A percentile compares a stretch with the other conserved stretches of the same genome.
phyloP scores from a whole-genome alignment of 2,329 filamentous ascomycete genomes.

The Fusarium clavum region DNA sequence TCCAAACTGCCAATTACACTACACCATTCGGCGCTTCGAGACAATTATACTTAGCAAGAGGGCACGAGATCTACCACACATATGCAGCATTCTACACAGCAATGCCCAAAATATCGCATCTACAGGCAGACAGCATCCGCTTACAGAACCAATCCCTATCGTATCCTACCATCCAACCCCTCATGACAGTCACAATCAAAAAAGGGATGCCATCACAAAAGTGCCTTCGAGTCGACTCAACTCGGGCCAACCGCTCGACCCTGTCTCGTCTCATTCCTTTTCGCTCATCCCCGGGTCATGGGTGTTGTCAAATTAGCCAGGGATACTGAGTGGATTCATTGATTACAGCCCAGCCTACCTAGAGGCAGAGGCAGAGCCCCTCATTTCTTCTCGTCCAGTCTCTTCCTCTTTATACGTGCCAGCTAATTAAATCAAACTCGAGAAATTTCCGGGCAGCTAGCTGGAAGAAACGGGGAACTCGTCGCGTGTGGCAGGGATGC shows the following conservation, averaged over 20 bases:
- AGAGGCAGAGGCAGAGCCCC: neutral
- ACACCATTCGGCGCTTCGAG: slow-evolving; percentile 15
- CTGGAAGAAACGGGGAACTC: slow-evolving; percentile 7
- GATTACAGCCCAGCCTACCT: neutral
- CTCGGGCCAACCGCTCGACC: slow-evolving; percentile 24
- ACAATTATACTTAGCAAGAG: slow-evolving; percentile 26
- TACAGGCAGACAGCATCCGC: slow-evolving; percentile 18
- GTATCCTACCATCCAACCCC: slow-evolving; percentile 15
- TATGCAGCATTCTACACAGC: slow-evolving; percentile 1
- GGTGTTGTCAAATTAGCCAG: slow-evolving; percentile 35
- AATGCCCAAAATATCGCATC: slow-evolving; percentile 2
- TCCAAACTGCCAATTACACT: slow-evolving; percentile 17
- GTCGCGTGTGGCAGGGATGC: slow-evolving; percentile 30
- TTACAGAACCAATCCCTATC: slow-evolving; percentile 32
- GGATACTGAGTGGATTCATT: slow-evolving; percentile 25
- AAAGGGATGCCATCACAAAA: neutral
- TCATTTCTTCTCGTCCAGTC: neutral
- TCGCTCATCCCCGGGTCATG: slow-evolving; percentile 35
- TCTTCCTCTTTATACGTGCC: neutral
- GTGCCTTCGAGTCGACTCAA: slow-evolving; percentile 4
- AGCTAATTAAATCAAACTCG: slow-evolving; percentile 20
- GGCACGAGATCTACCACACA: slow-evolving; percentile 26
- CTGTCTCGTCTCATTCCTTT: slow-evolving; percentile 24
- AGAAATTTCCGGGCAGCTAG: slow-evolving; percentile 24
- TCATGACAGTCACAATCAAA: slow-evolving; percentile 14